Conservation (phyloP, 2,329 filamentous ascomycete genomes). For the Metarhizium album region DNA sequence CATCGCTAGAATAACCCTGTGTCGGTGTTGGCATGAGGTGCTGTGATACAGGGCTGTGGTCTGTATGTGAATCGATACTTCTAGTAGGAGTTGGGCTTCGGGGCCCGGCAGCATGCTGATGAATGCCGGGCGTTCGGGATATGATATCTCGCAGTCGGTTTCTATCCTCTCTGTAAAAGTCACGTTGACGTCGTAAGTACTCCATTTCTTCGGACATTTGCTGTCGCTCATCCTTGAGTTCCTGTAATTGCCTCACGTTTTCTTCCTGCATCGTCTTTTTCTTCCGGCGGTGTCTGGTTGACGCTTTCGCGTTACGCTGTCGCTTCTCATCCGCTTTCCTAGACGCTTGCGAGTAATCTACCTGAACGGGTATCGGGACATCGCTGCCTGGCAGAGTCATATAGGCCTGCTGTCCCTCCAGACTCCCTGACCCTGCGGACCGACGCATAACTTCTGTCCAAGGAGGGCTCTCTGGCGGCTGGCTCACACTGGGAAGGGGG, state of each 20-base stretch:
- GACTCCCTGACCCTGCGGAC: slow-evolving; percentile 15
- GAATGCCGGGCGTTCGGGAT: slow-evolving; percentile 44
- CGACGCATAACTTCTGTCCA: slow-evolving; percentile 25
- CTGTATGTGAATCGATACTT: slow-evolving; percentile 24
- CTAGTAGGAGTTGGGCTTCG: slow-evolving; percentile 35
- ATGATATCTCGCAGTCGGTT: slow-evolving; percentile 62
- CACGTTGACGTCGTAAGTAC: slow-evolving; percentile 49
- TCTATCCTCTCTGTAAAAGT: slow-evolving; percentile 64
- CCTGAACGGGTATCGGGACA: slow-evolving; percentile 46
- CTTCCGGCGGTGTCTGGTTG: slow-evolving; percentile 68
- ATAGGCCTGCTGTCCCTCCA: slow-evolving; percentile 27
- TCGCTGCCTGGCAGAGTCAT: slow-evolving; percentile 28
- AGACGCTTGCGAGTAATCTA: slow-evolving; percentile 74
- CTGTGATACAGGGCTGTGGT: slow-evolving; percentile 25
- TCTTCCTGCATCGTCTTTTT: slow-evolving; percentile 76
- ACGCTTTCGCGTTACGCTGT: slow-evolving; percentile 75
- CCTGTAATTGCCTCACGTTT: slow-evolving; percentile 56
- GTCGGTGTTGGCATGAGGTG: slow-evolving; percentile 17
- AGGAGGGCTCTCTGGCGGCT: slow-evolving; percentile 13
- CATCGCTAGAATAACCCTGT: slow-evolving; percentile 29
- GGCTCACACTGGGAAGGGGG: slow-evolving; percentile 12
- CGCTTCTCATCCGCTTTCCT: slow-evolving; percentile 77
- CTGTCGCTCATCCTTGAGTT: slow-evolving; percentile 56
- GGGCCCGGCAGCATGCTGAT: slow-evolving; percentile 40
- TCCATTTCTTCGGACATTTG: slow-evolving; percentile 48